Conservation (phyloP, 177 flowering plant species). For the Vitis hybrid region DNA sequence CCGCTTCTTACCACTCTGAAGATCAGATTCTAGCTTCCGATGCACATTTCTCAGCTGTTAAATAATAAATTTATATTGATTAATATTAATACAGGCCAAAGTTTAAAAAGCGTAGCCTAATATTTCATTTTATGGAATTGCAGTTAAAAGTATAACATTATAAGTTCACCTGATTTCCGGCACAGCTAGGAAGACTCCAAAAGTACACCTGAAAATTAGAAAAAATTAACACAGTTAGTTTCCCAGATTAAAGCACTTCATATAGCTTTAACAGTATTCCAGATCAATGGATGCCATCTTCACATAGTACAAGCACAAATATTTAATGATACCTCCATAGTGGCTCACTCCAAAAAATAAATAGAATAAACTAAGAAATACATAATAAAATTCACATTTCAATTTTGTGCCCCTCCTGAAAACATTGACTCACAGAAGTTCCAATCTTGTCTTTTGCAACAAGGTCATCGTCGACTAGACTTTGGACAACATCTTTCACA, state of each 20-base stretch:
- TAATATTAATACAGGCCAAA: neutral
- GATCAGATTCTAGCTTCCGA: constrained; percentile 76
- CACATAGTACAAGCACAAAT: too few relatives aligned
- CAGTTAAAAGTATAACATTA: neutral
- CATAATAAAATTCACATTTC: too few relatives aligned
- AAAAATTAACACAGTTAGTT: constrained; percentile 1
- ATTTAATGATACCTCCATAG: too few relatives aligned
- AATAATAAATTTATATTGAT: constrained; percentile 5
- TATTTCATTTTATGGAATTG: neutral
- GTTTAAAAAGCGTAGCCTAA: neutral
- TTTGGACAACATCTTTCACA: constrained; percentile 94
- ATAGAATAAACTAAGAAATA: too few relatives aligned
- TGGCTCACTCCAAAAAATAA: too few relatives aligned
- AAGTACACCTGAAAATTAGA: constrained; percentile 71
- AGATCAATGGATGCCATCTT: neutral
- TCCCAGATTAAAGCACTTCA: neutral
- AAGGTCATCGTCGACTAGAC: constrained; percentile 96
- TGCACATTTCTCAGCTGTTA: constrained; percentile 70
- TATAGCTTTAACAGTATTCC: neutral
- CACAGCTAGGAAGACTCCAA: constrained; percentile 99
- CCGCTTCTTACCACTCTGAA: constrained; percentile 63
- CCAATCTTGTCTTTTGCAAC: constrained; percentile 93
- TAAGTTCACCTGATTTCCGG: constrained; percentile 86
- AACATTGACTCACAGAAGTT: constrained; percentile 71
- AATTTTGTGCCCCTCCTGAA: neutral